These are phyloP conservation scores for Trametes cubensis DNA, from an alignment of 768 basidiomycete genomes.

Conservation along the genomic window DNA sequence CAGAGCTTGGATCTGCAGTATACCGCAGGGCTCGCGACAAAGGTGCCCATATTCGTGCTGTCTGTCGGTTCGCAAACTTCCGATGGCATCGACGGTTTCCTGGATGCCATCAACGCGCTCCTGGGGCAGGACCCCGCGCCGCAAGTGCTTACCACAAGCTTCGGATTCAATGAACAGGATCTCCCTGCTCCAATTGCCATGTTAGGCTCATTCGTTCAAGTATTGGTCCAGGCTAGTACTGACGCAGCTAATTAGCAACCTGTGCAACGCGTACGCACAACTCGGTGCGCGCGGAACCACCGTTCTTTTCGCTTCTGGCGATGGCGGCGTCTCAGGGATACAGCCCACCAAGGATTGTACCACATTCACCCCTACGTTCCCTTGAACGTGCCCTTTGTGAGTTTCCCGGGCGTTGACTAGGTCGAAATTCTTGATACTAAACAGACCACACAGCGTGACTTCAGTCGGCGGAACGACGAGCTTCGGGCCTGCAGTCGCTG, in stretches of 20 bases:
- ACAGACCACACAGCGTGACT: conserved; percentile 24
- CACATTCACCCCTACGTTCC: conserved; percentile 36
- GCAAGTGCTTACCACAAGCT: conserved; percentile 34
- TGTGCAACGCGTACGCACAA: conserved; percentile 34
- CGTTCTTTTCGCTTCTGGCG: conserved; percentile 37
- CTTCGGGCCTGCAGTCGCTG: conserved; percentile 34
- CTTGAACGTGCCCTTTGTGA: conserved; percentile 33
- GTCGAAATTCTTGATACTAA: too few relatives aligned
- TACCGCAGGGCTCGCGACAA: conserved; percentile 36
- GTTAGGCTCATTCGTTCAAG: background rate
- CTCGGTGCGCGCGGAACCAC: conserved; percentile 37
- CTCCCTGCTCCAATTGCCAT: too few relatives aligned
- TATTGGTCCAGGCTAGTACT: background rate
- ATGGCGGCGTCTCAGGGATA: conserved; percentile 35
- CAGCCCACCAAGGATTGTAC: conserved; percentile 26
- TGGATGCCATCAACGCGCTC: conserved; percentile 17
- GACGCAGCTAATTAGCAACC: conserved; percentile 22
- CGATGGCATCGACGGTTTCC: conserved; percentile 13
- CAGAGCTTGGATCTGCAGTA: conserved; percentile 40
- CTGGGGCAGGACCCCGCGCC: conserved; percentile 28
- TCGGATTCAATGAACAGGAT: conserved; percentile 30
- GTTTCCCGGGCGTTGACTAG: too few relatives aligned
- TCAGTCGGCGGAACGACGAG: conserved; percentile 40
- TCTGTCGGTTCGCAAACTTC: conserved; percentile 29
- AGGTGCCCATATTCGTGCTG: conserved; percentile 36